Evolutionary conservation across 2,329 filamentous ascomycete genomes (phyloP).

Genomic region (Didymella arachidicola): DNA sequence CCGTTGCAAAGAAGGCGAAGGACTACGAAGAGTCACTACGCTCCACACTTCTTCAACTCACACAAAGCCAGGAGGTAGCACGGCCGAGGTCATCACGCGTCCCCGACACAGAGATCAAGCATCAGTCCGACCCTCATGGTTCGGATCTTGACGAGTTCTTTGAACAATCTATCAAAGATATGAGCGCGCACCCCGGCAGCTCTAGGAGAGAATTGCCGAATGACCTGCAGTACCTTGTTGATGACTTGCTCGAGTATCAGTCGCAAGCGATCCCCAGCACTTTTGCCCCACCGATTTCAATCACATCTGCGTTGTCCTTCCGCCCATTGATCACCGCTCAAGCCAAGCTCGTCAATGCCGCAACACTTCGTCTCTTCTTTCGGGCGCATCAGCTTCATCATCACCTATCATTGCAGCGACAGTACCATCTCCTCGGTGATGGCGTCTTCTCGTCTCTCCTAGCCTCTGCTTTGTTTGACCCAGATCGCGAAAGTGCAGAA

Average conservation of each 20-base stretch:
- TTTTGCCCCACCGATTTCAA: slow-evolving; percentile 63
- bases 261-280: slow-evolving; percentile 13
- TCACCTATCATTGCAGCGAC: slow-evolving; percentile 77
- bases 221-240: slow-evolving; percentile 38
- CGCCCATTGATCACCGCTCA: slow-evolving; percentile 77
- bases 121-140: background rate
- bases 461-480: slow-evolving; percentile 83
- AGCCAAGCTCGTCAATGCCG: slow-evolving; percentile 76
- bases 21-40: slow-evolving; percentile 58
- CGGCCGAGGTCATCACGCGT: background rate
- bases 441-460: slow-evolving; percentile 83
- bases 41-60: slow-evolving; percentile 40
- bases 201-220: slow-evolving; percentile 30
- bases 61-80: slow-evolving; percentile 12
- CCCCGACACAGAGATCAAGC: background rate
- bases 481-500: slow-evolving; percentile 81
- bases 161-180: slow-evolving; percentile 34
- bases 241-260: slow-evolving; percentile 25
- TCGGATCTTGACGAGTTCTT: slow-evolving; percentile 34
- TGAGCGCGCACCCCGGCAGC: slow-evolving; percentile 37
- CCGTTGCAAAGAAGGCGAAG: slow-evolving; percentile 67
- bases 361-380: slow-evolving; percentile 80
- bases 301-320: slow-evolving; percentile 74
- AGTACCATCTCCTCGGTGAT: slow-evolving; percentile 85
- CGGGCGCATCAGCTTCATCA: slow-evolving; percentile 72